A percentile compares a stretch with the other conserved stretches of the same genome.
Evolutionary conservation across 345 rosid genomes (phyloP).

Genomic region (Murraya koenigii): DNA sequence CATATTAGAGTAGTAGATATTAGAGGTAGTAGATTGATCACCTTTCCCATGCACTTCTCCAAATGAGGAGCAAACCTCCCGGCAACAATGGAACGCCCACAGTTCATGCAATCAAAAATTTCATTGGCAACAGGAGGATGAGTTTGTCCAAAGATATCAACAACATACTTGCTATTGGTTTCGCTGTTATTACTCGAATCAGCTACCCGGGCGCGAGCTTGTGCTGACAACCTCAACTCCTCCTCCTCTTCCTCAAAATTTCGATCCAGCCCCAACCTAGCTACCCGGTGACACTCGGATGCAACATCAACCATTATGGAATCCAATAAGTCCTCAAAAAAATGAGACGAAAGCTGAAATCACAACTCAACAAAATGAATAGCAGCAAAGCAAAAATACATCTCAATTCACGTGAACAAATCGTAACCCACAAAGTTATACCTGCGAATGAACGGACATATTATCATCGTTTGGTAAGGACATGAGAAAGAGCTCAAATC

Average conservation of each 20-base stretch:
- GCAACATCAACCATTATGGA: slow-evolving; percentile 92
- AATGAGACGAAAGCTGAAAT: slow-evolving; percentile 65
- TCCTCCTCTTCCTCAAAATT: slow-evolving; percentile 86
- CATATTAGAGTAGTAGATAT: no score
- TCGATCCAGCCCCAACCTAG: slow-evolving; percentile 76
- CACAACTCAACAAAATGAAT: not conserved
- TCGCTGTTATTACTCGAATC: slow-evolving; percentile 70
- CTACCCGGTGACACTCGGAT: slow-evolving; percentile 85
- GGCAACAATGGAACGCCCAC: slow-evolving; percentile 77
- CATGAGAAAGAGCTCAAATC: slow-evolving; percentile 31
- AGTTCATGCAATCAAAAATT: slow-evolving; percentile 90
- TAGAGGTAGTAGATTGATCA: slow-evolving; percentile 21
- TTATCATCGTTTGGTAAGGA: slow-evolving; percentile 51
- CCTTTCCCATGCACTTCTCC: slow-evolving; percentile 99
- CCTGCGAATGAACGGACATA: slow-evolving; percentile 51
- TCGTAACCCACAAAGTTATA: not conserved
- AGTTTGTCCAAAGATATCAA: slow-evolving; percentile 86
- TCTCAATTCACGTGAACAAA: not conserved
- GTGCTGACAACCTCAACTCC: slow-evolving; percentile 74
- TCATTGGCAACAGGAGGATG: slow-evolving; percentile 84
- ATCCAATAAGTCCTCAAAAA: slow-evolving; percentile 71
- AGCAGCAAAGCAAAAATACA: not conserved
- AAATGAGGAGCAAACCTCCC: slow-evolving; percentile 97
- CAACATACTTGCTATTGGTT: slow-evolving; percentile 71
- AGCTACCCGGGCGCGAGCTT: slow-evolving; percentile 73